Evolutionary conservation across 2,329 filamentous ascomycete species (phyloP).

Genomic region (Aspergillus sojae): DNA sequence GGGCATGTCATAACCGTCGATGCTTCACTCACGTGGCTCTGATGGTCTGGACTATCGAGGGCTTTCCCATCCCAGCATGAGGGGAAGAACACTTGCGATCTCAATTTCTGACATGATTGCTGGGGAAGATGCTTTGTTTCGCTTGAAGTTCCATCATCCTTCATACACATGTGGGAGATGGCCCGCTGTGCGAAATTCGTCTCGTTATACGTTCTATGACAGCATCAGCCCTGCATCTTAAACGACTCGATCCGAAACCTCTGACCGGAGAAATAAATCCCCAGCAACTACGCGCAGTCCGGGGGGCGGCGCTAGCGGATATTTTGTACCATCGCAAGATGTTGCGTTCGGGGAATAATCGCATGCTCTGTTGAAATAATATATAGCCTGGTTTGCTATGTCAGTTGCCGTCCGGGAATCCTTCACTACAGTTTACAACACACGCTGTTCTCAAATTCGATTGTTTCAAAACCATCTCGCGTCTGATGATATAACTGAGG

Average conservation of each 20-base stretch:
- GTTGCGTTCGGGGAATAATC: slow-evolving; percentile 17
- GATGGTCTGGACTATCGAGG: slow-evolving; percentile 36
- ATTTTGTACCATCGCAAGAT: slow-evolving; percentile 12
- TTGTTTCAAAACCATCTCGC: slow-evolving; percentile 19
- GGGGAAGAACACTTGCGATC: slow-evolving; percentile 41
- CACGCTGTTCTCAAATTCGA: slow-evolving; percentile 23
- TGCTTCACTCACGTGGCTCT: slow-evolving; percentile 31
- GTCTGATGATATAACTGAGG: slow-evolving; percentile 66
- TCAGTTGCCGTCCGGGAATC: background rate
- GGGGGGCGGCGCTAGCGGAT: slow-evolving; percentile 23
- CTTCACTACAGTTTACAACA: background rate
- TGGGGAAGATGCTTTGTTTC: slow-evolving; percentile 68
- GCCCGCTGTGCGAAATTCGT: slow-evolving; percentile 44
- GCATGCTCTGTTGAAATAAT: slow-evolving; percentile 27
- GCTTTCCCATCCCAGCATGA: slow-evolving; percentile 43
- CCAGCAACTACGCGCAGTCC: slow-evolving; percentile 29
- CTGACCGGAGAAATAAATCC: slow-evolving; percentile 20
- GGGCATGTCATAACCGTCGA: background rate
- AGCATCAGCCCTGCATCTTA: background rate
- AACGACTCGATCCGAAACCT: background rate
- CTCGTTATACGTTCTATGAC: slow-evolving; percentile 21
- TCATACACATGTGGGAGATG: slow-evolving; percentile 60
- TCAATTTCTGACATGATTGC: slow-evolving; percentile 32
- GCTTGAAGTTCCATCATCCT: slow-evolving; percentile 44
- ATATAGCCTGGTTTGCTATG: slow-evolving; percentile 19